These are phyloP conservation scores for Viola odorata DNA, from an alignment of 345 rosid species.

Conservation along the genomic window DNA sequence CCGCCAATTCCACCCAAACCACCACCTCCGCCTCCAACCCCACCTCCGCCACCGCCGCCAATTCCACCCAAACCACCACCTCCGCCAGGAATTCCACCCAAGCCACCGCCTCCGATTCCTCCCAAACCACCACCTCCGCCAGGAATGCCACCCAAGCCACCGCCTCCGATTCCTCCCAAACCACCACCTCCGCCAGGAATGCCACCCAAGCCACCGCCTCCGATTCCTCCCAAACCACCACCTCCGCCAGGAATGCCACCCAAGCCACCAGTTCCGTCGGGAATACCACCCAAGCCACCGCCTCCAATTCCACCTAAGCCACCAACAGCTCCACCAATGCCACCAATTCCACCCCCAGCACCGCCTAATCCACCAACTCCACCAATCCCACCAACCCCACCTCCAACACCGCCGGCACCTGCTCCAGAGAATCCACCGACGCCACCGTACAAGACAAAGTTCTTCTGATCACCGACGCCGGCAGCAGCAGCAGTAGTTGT, in stretches of 20 bases:
- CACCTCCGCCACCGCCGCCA: no score
- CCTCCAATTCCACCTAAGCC: slow-evolving; percentile 1
- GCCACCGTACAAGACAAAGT: slow-evolving; percentile 9
- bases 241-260: slow-evolving; percentile 1
- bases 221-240: slow-evolving; percentile 1
- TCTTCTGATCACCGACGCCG: slow-evolving; percentile 17
- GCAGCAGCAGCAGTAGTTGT: background rate
- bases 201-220: slow-evolving; percentile 2
- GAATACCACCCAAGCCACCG: slow-evolving; percentile 1
- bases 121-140: slow-evolving; percentile 1
- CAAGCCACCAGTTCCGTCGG: background rate
- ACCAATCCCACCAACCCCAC: slow-evolving; percentile 38
- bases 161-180: background rate
- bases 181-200: slow-evolving; percentile 19
- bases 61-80: slow-evolving; percentile 4
- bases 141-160: background rate
- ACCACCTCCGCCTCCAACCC: no score
- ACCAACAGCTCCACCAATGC: slow-evolving; percentile 17
- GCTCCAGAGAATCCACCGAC: slow-evolving; percentile 18
- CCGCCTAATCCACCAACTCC: slow-evolving; percentile 17
- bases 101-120: no score
- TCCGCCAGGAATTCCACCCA: slow-evolving; percentile 1
- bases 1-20: no score
- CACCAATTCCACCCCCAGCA: slow-evolving; percentile 32
- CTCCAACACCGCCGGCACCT: slow-evolving; percentile 10